Percentiles rank a stretch among this genome's conserved stretches.
Evolutionary conservation across 225 moss, liverwort and hornwort species (phyloP).

Genomic region (Lunularia cruciata): DNA sequence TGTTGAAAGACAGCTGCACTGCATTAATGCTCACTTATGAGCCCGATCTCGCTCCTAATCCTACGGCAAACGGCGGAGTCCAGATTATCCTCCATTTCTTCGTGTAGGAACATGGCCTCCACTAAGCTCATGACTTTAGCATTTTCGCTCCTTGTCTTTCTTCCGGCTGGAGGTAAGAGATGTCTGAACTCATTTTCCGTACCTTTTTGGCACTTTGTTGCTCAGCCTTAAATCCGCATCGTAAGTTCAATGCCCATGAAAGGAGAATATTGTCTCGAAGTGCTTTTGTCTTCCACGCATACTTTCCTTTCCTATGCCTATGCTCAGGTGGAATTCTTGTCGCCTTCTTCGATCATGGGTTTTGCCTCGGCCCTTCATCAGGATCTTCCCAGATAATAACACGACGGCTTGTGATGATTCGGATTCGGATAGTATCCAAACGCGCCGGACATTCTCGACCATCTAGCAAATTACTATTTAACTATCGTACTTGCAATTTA

Average conservation of each 20-base stretch:
- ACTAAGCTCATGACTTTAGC: neutral
- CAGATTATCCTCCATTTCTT: neutral
- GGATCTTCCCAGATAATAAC: no score
- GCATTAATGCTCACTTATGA: no score
- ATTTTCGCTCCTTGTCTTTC: neutral
- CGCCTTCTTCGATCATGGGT: neutral
- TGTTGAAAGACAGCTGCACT: no score
- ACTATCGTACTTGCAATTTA: no score
- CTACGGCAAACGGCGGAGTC: neutral
- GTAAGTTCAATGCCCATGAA: neutral
- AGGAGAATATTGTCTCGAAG: neutral
- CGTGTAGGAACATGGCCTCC: constrained; percentile 2
- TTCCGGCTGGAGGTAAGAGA: neutral
- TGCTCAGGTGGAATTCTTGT: neutral
- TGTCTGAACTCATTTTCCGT: neutral
- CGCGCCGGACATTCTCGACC: no score
- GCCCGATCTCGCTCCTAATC: no score
- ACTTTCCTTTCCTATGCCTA: neutral
- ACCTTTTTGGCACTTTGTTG: neutral
- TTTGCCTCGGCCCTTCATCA: neutral
- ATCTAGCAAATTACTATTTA: no score
- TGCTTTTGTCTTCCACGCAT: neutral
- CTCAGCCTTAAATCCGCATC: neutral
- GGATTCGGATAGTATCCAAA: no score
- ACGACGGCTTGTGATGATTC: no score